Percentiles rank a stretch among this genome's conserved stretches.
phyloP scores from a whole-genome alignment of 805 yeast genomes.

The Kluyveromyces wickerhamii region DNA sequence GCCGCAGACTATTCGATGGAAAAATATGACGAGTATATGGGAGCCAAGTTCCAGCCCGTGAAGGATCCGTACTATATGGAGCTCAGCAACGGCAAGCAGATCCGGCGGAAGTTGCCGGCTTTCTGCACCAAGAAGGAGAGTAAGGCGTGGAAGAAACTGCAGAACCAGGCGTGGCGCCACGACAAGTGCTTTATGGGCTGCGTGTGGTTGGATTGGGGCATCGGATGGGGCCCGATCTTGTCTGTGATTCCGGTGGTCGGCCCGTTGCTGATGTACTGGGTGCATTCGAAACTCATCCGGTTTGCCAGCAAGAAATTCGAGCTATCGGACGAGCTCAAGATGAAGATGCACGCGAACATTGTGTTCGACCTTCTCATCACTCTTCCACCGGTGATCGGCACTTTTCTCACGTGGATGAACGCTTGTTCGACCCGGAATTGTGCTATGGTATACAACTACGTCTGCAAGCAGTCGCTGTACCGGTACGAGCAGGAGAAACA shows the following conservation, averaged over 20 bases:
- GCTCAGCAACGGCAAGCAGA: slow-evolving; percentile 41
- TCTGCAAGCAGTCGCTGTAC: slow-evolving; percentile 6
- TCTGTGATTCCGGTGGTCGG: slow-evolving; percentile 78
- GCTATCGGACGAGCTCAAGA: slow-evolving; percentile 50
- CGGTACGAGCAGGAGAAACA: not conserved
- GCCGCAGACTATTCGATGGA: slow-evolving; percentile 11
- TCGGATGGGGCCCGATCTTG: slow-evolving; percentile 71
- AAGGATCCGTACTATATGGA: slow-evolving; percentile 56
- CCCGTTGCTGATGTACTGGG: slow-evolving; percentile 68
- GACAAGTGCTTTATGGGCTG: slow-evolving; percentile 81
- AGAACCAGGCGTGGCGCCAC: slow-evolving; percentile 75
- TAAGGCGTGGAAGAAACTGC: slow-evolving; percentile 65
- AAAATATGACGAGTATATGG: slow-evolving; percentile 21
- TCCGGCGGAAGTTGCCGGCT: slow-evolving; percentile 53
- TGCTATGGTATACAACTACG: slow-evolving; percentile 53
- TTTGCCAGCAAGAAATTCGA: slow-evolving; percentile 50
- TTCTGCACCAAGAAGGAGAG: slow-evolving; percentile 51
- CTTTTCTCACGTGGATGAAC: slow-evolving; percentile 69
- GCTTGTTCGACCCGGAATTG: slow-evolving; percentile 88
- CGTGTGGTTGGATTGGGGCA: slow-evolving; percentile 51
- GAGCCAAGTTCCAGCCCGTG: slow-evolving; percentile 26
- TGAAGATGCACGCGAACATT: slow-evolving; percentile 72
- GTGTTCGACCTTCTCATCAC: slow-evolving; percentile 65
- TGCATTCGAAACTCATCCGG: slow-evolving; percentile 59
- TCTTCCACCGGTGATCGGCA: slow-evolving; percentile 75